Evolutionary conservation across 73 alveolate genomes (phyloP).

Genomic region (Tetrahymena elliotti): DNA sequence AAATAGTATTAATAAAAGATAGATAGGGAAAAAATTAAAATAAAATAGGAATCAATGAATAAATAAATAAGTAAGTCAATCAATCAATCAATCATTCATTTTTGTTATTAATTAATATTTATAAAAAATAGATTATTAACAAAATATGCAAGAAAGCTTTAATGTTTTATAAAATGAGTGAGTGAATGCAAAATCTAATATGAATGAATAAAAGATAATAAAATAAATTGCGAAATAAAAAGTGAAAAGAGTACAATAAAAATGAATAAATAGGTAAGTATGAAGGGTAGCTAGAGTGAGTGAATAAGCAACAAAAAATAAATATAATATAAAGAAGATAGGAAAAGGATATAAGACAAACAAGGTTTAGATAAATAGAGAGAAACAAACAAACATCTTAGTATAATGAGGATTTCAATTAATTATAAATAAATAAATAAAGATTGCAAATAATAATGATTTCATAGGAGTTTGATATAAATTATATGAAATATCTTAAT

Average conservation of each 20-base stretch:
- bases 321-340: not conserved
- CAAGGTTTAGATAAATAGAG: not conserved
- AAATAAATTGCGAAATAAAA: not conserved
- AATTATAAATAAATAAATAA: too few relatives aligned
- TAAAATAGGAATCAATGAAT: not conserved
- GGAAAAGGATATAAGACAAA: not conserved
- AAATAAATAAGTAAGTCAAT: too few relatives aligned
- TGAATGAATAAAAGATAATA: not conserved
- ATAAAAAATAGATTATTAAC: too few relatives aligned
- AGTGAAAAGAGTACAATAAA: not conserved
- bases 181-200: not conserved
- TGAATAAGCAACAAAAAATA: not conserved
- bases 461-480: not conserved
- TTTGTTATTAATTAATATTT: too few relatives aligned
- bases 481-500: not conserved
- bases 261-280: not conserved
- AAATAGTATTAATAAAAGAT: too few relatives aligned
- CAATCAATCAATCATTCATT: not conserved
- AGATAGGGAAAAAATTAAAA: not conserved
- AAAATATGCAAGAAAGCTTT: not conserved
- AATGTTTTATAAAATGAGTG: not conserved
- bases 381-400: not conserved
- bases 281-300: not conserved
- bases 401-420: not conserved
- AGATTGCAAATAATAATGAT: not conserved